Evolutionary conservation across 1,284 basidiomycete species (phyloP).

Genomic region (Spongiforma sp.): DNA sequence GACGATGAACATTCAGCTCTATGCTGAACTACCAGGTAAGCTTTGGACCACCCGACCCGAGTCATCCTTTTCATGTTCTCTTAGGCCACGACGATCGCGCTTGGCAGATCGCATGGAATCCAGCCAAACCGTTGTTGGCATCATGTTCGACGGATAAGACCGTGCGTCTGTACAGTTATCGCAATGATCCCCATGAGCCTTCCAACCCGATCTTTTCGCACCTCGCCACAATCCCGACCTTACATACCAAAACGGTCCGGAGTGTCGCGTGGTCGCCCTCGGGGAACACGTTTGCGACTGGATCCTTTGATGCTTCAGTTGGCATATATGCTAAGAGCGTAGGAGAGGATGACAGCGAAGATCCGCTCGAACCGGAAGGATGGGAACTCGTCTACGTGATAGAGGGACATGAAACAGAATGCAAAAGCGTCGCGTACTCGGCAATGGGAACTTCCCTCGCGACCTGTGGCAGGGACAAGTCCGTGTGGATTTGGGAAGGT

Average conservation of each 20-base stretch:
- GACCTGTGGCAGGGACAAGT: slow-evolving; percentile 95
- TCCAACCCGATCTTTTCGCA: slow-evolving; percentile 53
- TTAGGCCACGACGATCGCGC: slow-evolving; percentile 85
- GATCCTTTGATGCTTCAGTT: slow-evolving; percentile 94
- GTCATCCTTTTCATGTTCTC: neutral
- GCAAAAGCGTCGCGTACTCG: slow-evolving; percentile 94
- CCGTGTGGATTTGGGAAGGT: slow-evolving; percentile 99
- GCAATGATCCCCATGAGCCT: slow-evolving; percentile 36
- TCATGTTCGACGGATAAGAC: slow-evolving; percentile 96
- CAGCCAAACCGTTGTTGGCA: slow-evolving; percentile 80
- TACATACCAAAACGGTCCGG: slow-evolving; percentile 92
- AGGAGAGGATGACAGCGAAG: slow-evolving; percentile 49
- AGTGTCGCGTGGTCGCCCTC: slow-evolving; percentile 90
- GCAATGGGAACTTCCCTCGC: slow-evolving; percentile 83
- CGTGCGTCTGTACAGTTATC: slow-evolving; percentile 85
- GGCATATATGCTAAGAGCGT: slow-evolving; percentile 86
- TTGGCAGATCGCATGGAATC: slow-evolving; percentile 95
- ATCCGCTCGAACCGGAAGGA: slow-evolving; percentile 46
- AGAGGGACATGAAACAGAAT: slow-evolving; percentile 98
- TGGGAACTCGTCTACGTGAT: slow-evolving; percentile 91
- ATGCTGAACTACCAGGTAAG: slow-evolving; percentile 39
- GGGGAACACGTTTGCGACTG: slow-evolving; percentile 90
- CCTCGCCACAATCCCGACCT: slow-evolving; percentile 74
- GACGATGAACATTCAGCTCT: slow-evolving; percentile 29
- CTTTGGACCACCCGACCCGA: neutral